Evolutionary conservation across 208 protist genomes (phyloP).

Genomic region (Phytomonas sp.): DNA sequence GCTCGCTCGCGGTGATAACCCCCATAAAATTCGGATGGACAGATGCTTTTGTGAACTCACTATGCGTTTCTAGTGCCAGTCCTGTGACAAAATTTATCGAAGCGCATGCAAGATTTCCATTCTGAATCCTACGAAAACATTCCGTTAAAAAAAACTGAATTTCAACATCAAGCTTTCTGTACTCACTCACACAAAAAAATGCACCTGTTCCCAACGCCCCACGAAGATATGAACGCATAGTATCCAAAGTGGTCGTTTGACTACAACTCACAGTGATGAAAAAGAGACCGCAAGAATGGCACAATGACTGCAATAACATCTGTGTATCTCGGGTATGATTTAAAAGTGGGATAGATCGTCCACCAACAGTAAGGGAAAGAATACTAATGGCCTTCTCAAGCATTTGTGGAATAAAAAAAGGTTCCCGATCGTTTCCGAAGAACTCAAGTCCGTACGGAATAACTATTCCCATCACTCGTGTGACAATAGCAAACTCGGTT

Average conservation of each 20-base stretch:
- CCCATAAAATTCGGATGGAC: constrained; percentile 29
- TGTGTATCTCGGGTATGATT: neutral
- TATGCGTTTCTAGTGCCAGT: constrained; percentile 26
- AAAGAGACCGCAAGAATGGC: constrained; percentile 44
- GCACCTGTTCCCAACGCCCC: constrained; percentile 54
- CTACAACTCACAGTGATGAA: constrained; percentile 50
- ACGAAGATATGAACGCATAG: constrained; percentile 33
- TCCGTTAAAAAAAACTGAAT: constrained; percentile 15
- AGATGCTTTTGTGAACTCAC: constrained; percentile 12
- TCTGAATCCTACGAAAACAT: constrained; percentile 8
- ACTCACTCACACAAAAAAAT: constrained; percentile 51
- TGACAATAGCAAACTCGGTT: constrained; percentile 33
- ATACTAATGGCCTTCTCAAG: constrained; percentile 16
- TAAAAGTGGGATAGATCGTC: neutral
- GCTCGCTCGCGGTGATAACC: constrained; percentile 22
- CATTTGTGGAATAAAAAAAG: constrained; percentile 34
- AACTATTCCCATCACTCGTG: constrained; percentile 44
- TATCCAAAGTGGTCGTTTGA: constrained; percentile 21
- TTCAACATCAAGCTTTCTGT: constrained; percentile 8
- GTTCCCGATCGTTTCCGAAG: constrained; percentile 43
- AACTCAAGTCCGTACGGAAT: constrained; percentile 78
- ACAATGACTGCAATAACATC: neutral
- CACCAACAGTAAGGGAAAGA: constrained; percentile 9
- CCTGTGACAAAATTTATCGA: constrained; percentile 11
- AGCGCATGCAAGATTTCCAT: neutral